phyloP scores from a whole-genome alignment of 495 filamentous ascomycete species.

The Rhizodiscina lignyota region DNA sequence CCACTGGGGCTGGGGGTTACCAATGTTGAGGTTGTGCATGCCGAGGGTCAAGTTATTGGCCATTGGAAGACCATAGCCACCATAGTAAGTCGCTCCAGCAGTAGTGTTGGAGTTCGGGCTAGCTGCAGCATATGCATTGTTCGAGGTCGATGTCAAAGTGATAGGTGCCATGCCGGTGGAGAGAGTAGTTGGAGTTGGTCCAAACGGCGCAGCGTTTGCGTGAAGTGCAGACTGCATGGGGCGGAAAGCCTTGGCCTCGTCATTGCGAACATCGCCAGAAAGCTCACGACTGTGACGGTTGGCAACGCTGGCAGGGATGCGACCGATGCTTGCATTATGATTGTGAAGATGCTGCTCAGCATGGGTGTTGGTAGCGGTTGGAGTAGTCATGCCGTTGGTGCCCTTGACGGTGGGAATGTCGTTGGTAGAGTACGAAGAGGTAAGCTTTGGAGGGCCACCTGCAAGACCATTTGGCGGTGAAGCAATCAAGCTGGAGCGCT shows the following conservation, averaged over 20 bases:
- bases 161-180: slow-evolving; percentile 26
- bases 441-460: slow-evolving; percentile 39
- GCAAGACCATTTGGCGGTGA: slow-evolving; percentile 26
- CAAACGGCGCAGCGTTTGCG: slow-evolving; percentile 57
- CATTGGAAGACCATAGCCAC: slow-evolving; percentile 37
- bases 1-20: too few relatives aligned
- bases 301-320: slow-evolving; percentile 45
- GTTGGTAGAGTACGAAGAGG: slow-evolving; percentile 78
- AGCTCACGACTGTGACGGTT: slow-evolving; percentile 54
- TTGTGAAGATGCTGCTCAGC: slow-evolving; percentile 69
- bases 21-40: too few relatives aligned
- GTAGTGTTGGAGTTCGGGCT: too few relatives aligned
- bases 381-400: slow-evolving; percentile 23
- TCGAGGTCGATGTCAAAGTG: too few relatives aligned
- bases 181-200: slow-evolving; percentile 21
- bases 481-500: slow-evolving; percentile 24
- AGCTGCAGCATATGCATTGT: too few relatives aligned
- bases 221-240: slow-evolving; percentile 57
- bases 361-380: slow-evolving; percentile 43
- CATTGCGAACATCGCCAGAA: slow-evolving; percentile 26
- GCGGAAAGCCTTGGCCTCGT: slow-evolving; percentile 21
- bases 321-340: slow-evolving; percentile 65
- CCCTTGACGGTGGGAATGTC: slow-evolving; percentile 75
- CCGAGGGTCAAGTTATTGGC: slow-evolving; percentile 31
- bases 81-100: slow-evolving; percentile 24